A percentile compares a stretch with the other conserved stretches of the same genome.
phyloP scores from a whole-genome alignment of 306 rosid species.

The Quercus berberidifolia region DNA sequence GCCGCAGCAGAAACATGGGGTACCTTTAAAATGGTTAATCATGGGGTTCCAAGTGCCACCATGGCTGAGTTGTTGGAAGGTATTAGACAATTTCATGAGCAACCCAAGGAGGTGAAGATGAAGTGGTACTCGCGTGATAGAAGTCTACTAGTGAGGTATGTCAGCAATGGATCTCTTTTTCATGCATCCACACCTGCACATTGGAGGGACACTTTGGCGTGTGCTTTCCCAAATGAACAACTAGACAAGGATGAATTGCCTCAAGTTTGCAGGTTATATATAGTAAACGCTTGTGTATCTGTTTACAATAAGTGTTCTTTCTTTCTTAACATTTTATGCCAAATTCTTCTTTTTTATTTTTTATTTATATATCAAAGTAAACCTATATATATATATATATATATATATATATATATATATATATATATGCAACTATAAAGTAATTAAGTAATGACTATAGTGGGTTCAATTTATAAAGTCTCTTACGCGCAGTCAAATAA shows the following conservation, averaged over 20 bases:
- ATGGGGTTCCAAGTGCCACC: constrained; percentile 48
- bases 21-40: constrained; percentile 69
- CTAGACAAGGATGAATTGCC: constrained; percentile 46
- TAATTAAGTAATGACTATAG: too few relatives aligned
- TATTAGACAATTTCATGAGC: constrained; percentile 58
- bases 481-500: too few relatives aligned
- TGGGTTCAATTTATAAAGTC: too few relatives aligned
- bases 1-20: constrained; percentile 73
- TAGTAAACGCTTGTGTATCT: too few relatives aligned
- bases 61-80: constrained; percentile 49
- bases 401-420: too few relatives aligned
- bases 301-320: too few relatives aligned
- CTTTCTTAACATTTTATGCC: too few relatives aligned
- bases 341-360: too few relatives aligned
- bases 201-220: constrained; percentile 72
- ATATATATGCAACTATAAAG: too few relatives aligned
- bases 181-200: constrained; percentile 58
- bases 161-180: constrained; percentile 59
- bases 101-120: constrained; percentile 51
- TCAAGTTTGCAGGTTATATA: constrained; percentile 48
- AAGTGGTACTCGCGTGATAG: constrained; percentile 69
- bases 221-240: constrained; percentile 61
- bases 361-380: too few relatives aligned
- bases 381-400: too few relatives aligned
- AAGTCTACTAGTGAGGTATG: constrained; percentile 40